Evolutionary conservation across 306 rosid species (phyloP), one percentile per base, ranked within the genome.

Genomic region (Myrica gale): DNA sequence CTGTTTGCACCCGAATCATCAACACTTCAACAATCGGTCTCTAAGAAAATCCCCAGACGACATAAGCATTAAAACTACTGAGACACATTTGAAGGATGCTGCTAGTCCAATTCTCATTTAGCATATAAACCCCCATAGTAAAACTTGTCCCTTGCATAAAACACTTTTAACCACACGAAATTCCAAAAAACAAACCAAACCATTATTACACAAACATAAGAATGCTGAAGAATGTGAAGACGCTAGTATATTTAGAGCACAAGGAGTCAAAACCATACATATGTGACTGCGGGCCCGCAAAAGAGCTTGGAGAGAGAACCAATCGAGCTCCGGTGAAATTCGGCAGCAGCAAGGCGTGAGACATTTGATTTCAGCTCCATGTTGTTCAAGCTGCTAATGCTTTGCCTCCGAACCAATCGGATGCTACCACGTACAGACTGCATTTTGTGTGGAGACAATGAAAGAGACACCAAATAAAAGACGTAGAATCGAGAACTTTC

Each of bases 371-470:
- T 74, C 57, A 73, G 73, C 73, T 76, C 71, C 17, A 53, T 60
- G 46, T 66, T 26, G 9, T 46, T 81, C 23, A 71, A 77, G 78
- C 53, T 70, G 55, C 56, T 56, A 7, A 66, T 7, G 12, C 75
- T 76, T 17, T 69, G 77, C 74, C 72, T 69, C 63, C 51, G 80
- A 41, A 84, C 75, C 82, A 77, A 69, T 19, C 78, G 73, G 66
- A 80, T 66, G 47, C 79, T 51, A 66, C 72, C 63, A 32, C 78
- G 75, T 23, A 84, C 65, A 77, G 75, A 67, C 7, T 66, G 81
- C 84, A 76, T 72, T 60, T 65, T 69, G 32, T 26, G 32, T 50
- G 20, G 13, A 2, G 21, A 41, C 19, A 11, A 71, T 60, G 58
- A 78, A 48, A 48, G 50, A 3, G 4, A 7, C n/a, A n/a, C 32